A percentile compares a stretch with the other conserved stretches of the same genome.
These are phyloP conservation scores for Monilinia aucupariae DNA, from an alignment of 2,329 filamentous ascomycete species.

Conservation along the genomic window DNA sequence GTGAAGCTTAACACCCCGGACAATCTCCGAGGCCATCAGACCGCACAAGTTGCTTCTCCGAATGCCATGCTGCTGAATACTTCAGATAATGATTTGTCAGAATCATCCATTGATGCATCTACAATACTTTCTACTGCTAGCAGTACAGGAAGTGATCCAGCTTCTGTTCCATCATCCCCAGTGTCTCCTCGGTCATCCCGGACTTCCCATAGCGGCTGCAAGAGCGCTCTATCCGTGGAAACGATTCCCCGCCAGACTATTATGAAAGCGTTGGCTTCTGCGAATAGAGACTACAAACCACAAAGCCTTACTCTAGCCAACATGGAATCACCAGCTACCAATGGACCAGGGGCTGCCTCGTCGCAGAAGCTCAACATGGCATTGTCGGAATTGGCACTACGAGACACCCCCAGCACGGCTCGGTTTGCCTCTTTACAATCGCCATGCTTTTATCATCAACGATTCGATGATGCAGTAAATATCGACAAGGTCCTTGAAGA, in stretches of 20 bases:
- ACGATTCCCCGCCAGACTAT: conserved; percentile 69
- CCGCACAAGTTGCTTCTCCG: conserved; percentile 40
- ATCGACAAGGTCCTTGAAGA: conserved; percentile 93
- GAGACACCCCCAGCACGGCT: conserved; percentile 36
- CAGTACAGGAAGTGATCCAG: conserved; percentile 30
- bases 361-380: conserved; percentile 58
- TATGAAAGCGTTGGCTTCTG: conserved; percentile 73
- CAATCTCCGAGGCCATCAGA: conserved; percentile 41
- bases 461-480: conserved; percentile 93
- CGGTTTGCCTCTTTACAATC: conserved; percentile 70
- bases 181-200: conserved; percentile 24
- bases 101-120: conserved; percentile 21
- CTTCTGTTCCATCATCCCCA: conserved; percentile 31
- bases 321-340: conserved; percentile 17
- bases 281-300: conserved; percentile 54
- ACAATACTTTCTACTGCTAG: conserved; percentile 28
- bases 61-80: conserved; percentile 30
- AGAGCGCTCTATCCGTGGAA: conserved; percentile 36
- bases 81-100: conserved; percentile 28
- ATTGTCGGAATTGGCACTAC: conserved; percentile 45
- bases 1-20: conserved; percentile 35
- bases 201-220: conserved; percentile 28
- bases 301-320: conserved; percentile 29
- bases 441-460: conserved; percentile 95
- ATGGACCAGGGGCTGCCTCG: conserved; percentile 30